These are phyloP conservation scores for Annona squamosa DNA, from an alignment of 164 flowering plant genomes.

Conservation along the genomic window DNA sequence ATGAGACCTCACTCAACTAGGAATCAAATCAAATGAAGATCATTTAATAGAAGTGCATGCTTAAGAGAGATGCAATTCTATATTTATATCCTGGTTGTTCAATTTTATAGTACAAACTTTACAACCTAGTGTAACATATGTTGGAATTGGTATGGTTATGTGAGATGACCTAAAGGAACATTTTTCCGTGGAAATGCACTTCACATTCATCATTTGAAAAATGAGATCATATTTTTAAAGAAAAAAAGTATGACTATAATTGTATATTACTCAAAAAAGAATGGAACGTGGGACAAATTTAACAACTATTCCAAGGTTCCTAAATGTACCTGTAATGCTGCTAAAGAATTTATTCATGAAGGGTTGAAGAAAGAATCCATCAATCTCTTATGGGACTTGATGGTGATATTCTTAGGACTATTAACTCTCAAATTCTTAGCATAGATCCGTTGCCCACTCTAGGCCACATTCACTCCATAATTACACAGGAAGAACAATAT, in stretches of 20 bases:
- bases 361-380: not conserved
- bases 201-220: not conserved
- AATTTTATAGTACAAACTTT: not conserved
- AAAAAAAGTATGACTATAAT: not conserved
- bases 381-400: not conserved
- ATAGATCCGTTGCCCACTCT: too few species aligned
- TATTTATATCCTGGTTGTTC: not conserved
- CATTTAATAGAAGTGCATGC: not conserved
- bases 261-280: not conserved
- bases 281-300: not conserved
- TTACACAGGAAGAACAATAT: too few species aligned
- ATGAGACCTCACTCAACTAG: not conserved
- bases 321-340: not conserved
- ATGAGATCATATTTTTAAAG: not conserved
- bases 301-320: not conserved
- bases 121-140: not conserved
- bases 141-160: not conserved
- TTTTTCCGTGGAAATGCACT: not conserved
- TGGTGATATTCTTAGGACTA: not conserved
- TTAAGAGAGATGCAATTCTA: not conserved
- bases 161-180: not conserved
- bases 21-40: too few species aligned
- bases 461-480: too few species aligned
- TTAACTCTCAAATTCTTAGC: not conserved
- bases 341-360: not conserved